Conservation (phyloP, 805 yeast genomes). For the Suhomyces tanzawaensis region DNA sequence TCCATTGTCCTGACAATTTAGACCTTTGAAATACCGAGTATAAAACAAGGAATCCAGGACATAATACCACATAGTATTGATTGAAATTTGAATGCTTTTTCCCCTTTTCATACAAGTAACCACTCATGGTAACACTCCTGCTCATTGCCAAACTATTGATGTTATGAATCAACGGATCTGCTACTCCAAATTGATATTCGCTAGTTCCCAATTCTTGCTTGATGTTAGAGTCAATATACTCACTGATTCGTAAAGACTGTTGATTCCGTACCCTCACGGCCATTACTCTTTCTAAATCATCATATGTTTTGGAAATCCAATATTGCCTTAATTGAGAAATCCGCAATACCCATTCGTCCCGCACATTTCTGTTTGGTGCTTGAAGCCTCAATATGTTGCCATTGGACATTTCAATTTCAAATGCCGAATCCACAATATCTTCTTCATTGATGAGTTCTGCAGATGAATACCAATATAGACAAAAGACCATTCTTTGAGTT, state of each 20-base stretch:
- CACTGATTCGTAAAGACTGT: slow-evolving; percentile 47
- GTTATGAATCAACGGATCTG: slow-evolving; percentile 54
- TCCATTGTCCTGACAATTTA: slow-evolving; percentile 42
- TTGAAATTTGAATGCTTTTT: slow-evolving; percentile 67
- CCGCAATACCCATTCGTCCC: slow-evolving; percentile 68
- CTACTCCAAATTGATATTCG: slow-evolving; percentile 31
- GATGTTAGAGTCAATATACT: slow-evolving; percentile 54
- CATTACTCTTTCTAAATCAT: slow-evolving; percentile 39
- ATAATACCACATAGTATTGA: slow-evolving; percentile 58
- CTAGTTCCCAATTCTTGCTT: slow-evolving; percentile 27
- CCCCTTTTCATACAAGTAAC: slow-evolving; percentile 66
- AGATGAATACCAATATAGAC: slow-evolving; percentile 31
- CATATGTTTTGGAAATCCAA: slow-evolving; percentile 53
- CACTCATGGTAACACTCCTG: slow-evolving; percentile 60
- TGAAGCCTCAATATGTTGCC: slow-evolving; percentile 50
- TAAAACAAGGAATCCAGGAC: slow-evolving; percentile 67
- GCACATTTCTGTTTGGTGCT: slow-evolving; percentile 47
- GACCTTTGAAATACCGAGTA: slow-evolving; percentile 53
- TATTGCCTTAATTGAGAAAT: slow-evolving; percentile 46
- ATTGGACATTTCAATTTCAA: slow-evolving; percentile 49
- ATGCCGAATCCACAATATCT: slow-evolving; percentile 44
- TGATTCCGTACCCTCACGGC: slow-evolving; percentile 46
- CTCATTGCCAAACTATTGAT: slow-evolving; percentile 58
- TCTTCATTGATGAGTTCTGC: slow-evolving; percentile 22
- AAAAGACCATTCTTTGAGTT: slow-evolving; percentile 26